Evolutionary conservation across 1,284 basidiomycete species (phyloP), one percentile per base, ranked within the genome.

Genomic region (Phellopilus nigrolimitatus): DNA sequence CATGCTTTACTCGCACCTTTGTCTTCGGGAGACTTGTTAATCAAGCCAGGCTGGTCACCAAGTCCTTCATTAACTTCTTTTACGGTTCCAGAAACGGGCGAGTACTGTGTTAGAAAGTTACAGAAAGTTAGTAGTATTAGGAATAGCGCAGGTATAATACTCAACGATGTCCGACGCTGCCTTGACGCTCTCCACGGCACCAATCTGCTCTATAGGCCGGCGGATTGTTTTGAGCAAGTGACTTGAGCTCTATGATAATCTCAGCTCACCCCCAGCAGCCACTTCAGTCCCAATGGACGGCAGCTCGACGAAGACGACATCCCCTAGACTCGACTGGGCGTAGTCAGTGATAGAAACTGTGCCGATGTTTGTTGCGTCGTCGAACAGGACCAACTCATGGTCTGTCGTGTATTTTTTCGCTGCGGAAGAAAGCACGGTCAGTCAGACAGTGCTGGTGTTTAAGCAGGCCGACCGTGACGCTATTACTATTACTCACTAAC

Each of bases 121-220:
- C 17, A 25, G 24, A 15, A 33, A 15, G 28, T 51, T 47, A 54
- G 44, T 28, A 47, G 39, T 34, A 6, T 10, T 38, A 45, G 2
- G 39, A 38, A 43, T 24, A 54, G 47, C 56, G 55, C 48, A 25
- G 37, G 30, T 44, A 17, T 15, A 17, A 37, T 17, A 61, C 76
- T 76, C 57, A 67, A 88, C 88, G 65, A 97, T 95, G 68, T 97
- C 95, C 5, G 94, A 97, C 28, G 94, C 93, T 36, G 95, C 93
- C 70, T 99, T 99, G 58, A 99, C 95, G 60, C 93, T 97, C 72
- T 99, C 95, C 22, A 99, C 93, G 5, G 93, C 91, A 49, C 97
- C 95, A 64, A 98, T 91, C 61, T 88, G 74, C 53, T 94, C 95
- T 97, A 62, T 52, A 37, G 34, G 33, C 9, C 38, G 13, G 30